A percentile compares a stretch with the other conserved stretches of the same genome.
phyloP scores from a whole-genome alignment of 768 basidiomycete genomes.

The Pluteus cervinus region DNA sequence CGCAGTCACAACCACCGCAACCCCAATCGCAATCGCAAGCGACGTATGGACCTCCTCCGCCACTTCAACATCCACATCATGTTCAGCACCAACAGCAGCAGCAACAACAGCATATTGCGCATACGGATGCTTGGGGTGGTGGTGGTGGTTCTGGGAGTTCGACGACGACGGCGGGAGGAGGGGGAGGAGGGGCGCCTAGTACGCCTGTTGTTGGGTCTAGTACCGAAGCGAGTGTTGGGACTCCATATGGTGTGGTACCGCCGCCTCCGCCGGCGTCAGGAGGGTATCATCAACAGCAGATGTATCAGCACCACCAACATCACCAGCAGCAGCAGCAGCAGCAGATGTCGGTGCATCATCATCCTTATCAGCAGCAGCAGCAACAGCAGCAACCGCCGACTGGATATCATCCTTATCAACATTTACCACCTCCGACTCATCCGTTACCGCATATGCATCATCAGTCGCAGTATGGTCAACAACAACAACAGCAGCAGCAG shows the following conservation, averaged over 20 bases:
- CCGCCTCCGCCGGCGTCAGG: too few species aligned
- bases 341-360: slow-evolving; percentile 6
- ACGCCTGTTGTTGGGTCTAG: too few species aligned
- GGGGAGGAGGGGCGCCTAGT: too few species aligned
- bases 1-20: slow-evolving; percentile 11
- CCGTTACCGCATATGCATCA: slow-evolving; percentile 8
- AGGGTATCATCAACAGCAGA: slow-evolving; percentile 18
- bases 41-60: slow-evolving; percentile 8
- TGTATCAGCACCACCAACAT: slow-evolving; percentile 13
- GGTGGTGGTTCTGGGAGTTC: too few species aligned
- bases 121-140: too few species aligned
- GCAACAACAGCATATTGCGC: not conserved
- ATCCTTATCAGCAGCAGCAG: slow-evolving; percentile 14
- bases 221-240: too few species aligned
- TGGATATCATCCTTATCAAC: slow-evolving; percentile 9
- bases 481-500: slow-evolving; percentile 11
- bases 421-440: slow-evolving; percentile 10
- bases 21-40: slow-evolving; percentile 11
- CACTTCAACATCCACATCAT: slow-evolving; percentile 9
- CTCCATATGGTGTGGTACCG: too few species aligned
- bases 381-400: slow-evolving; percentile 9
- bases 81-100: slow-evolving; percentile 7
- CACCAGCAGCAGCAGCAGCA: slow-evolving; percentile 8
- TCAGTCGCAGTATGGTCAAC: slow-evolving; percentile 8
- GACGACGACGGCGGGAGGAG: too few species aligned